A percentile compares a stretch with the other conserved stretches of the same genome.
Evolutionary conservation across 768 basidiomycete species (phyloP).

Genomic region (Auricularia cornea): DNA sequence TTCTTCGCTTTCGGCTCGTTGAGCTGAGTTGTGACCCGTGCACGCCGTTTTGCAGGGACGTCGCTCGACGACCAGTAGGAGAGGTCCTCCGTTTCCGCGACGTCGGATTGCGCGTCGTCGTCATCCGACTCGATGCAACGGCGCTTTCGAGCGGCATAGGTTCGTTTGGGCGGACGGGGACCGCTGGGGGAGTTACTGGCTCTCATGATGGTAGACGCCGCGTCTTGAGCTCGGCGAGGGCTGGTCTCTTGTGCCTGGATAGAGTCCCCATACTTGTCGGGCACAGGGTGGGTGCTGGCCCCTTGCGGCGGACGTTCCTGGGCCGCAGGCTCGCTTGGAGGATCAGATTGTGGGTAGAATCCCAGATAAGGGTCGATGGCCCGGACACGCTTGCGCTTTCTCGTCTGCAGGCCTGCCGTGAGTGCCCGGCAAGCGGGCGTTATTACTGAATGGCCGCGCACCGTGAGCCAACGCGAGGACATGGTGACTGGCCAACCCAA

Average conservation of each 20-base stretch:
- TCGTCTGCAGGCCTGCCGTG: not conserved
- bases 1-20: not conserved
- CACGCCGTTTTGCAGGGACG: not conserved
- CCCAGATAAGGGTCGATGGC: not conserved
- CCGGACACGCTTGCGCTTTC: not conserved
- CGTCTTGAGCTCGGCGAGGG: not conserved
- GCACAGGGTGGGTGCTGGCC: not conserved
- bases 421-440: not conserved
- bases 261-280: not conserved
- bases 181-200: not conserved
- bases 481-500: too few species aligned
- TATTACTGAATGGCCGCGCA: not conserved
- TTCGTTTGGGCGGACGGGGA: not conserved
- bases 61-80: too few species aligned
- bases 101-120: not conserved
- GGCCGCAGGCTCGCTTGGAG: not conserved
- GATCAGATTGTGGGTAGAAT: not conserved
- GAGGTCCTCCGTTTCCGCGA: not conserved
- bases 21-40: not conserved
- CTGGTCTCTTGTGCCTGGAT: not conserved
- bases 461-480: not conserved
- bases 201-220: not conserved
- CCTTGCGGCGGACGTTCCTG: not conserved
- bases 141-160: not conserved
- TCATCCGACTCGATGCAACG: not conserved